Percentiles rank a stretch among this genome's conserved stretches.
phyloP scores from a whole-genome alignment of 768 basidiomycete species.

The Strobilomyces confusus region DNA sequence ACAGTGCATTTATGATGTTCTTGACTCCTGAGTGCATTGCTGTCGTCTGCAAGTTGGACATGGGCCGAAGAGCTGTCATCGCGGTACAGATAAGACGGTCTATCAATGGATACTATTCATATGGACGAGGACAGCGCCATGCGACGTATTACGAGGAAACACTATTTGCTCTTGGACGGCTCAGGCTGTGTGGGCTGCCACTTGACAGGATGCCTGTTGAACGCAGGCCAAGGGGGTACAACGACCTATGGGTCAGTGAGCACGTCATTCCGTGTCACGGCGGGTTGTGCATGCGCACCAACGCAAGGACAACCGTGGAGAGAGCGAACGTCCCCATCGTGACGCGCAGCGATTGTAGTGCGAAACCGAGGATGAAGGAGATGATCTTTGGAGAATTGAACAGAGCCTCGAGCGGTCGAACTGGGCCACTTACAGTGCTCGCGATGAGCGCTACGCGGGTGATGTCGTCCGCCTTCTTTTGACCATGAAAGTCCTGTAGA shows the following conservation, averaged over 20 bases:
- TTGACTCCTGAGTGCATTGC: too few species aligned
- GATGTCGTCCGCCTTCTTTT: slow-evolving; percentile 25
- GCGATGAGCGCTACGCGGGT: slow-evolving; percentile 20
- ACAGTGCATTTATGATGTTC: too few species aligned
- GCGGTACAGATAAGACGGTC: too few species aligned
- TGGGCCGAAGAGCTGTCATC: too few species aligned
- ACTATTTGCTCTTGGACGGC: slow-evolving; percentile 22
- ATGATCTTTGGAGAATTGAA: slow-evolving; percentile 18
- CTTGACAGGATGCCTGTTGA: slow-evolving; percentile 20
- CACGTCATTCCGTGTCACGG: neutral
- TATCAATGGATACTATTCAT: too few species aligned
- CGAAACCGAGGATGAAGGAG: slow-evolving; percentile 29
- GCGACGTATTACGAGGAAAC: neutral
- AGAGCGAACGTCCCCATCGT: slow-evolving; percentile 23
- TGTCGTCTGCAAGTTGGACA: too few species aligned
- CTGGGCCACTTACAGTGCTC: slow-evolving; percentile 20
- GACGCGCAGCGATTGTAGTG: slow-evolving; percentile 24
- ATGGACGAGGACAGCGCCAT: too few species aligned
- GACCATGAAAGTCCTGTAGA: slow-evolving; percentile 30
- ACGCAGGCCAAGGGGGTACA: slow-evolving; percentile 66
- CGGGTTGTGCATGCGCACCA: slow-evolving; percentile 13
- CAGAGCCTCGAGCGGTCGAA: neutral
- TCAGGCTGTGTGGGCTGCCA: slow-evolving; percentile 22
- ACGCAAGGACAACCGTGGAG: slow-evolving; percentile 17
- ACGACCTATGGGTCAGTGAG: slow-evolving; percentile 39